Conservation (phyloP, 2,329 filamentous ascomycete genomes). For the Microdochium bolleyi region DNA sequence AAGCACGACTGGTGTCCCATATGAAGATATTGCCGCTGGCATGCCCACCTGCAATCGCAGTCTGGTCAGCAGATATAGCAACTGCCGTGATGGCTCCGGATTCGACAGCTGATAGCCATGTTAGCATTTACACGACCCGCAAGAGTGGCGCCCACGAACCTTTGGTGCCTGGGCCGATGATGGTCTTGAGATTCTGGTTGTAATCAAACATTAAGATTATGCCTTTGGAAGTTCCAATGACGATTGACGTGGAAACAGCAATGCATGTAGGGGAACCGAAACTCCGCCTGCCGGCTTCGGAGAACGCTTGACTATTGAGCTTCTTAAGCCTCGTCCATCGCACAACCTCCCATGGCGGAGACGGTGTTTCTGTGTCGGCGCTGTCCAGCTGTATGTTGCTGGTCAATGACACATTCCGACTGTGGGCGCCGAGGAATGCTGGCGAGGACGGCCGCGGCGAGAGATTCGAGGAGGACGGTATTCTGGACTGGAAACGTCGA, state of each 20-base stretch:
- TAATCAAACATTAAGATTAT: constrained; percentile 96
- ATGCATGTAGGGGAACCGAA: constrained; percentile 90
- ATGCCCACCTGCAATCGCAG: constrained; percentile 85
- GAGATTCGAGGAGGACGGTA: constrained; percentile 51
- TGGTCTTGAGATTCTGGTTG: constrained; percentile 87
- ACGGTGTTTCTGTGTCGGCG: constrained; percentile 60
- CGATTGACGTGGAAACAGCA: constrained; percentile 79
- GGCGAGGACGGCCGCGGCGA: constrained; percentile 69
- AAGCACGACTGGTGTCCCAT: constrained; percentile 82
- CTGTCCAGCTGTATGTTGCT: constrained; percentile 59
- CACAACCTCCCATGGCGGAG: constrained; percentile 92
- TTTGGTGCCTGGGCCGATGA: constrained; percentile 89
- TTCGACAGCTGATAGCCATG: constrained; percentile 60
- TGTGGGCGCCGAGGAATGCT: constrained; percentile 67
- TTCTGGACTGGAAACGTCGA: constrained; percentile 82
- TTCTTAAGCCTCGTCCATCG: constrained; percentile 92
- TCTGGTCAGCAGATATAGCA: constrained; percentile 88
- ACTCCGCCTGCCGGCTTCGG: constrained; percentile 82
- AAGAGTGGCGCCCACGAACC: constrained; percentile 36
- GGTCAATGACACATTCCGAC: constrained; percentile 70
- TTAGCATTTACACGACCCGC: neutral
- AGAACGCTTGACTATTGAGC: constrained; percentile 82
- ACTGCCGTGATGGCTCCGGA: constrained; percentile 81
- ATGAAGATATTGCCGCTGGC: constrained; percentile 89
- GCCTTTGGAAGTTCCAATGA: constrained; percentile 88